A percentile compares a stretch with the other conserved stretches of the same genome.
phyloP scores from a whole-genome alignment of 331 rosid species.

The Rhamnella rubrinervis region DNA sequence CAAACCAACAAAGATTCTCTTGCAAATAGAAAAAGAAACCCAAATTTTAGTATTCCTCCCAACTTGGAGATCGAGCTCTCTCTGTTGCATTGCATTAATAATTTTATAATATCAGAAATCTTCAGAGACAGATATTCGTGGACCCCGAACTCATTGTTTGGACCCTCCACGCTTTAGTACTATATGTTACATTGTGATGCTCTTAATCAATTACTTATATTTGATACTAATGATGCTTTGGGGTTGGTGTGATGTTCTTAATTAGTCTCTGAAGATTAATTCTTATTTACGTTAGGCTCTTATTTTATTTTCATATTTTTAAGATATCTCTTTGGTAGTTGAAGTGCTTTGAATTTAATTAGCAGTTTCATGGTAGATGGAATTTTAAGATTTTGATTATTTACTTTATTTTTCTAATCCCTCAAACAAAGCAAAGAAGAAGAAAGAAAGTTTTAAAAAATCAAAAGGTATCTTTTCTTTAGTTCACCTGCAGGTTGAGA shows the following conservation, averaged over 20 bases:
- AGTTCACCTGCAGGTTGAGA: no score
- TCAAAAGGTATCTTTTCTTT: no score
- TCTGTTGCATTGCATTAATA: neutral
- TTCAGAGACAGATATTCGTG: conserved; percentile 6
- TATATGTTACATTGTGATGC: neutral
- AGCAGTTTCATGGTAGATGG: neutral
- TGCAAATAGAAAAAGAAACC: neutral
- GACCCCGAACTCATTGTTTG: neutral
- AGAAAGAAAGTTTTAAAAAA: no score
- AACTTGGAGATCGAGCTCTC: neutral
- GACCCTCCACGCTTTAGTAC: no score
- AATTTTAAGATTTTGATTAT: neutral
- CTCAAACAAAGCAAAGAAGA: no score
- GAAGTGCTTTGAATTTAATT: conserved; percentile 3
- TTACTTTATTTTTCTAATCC: neutral
- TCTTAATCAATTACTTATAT: neutral
- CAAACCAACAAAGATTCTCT: conserved; percentile 4
- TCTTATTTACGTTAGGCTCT: neutral
- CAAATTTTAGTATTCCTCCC: conserved; percentile 2
- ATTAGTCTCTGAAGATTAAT: no score
- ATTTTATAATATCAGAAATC: neutral
- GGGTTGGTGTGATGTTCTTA: neutral
- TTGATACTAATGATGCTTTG: neutral
- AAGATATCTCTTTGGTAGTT: conserved; percentile 12
- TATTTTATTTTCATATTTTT: neutral